Percentiles rank a stretch among this genome's conserved stretches.
Evolutionary conservation across 164 flowering plant genomes (phyloP).

Genomic region (Vitis riparia): DNA sequence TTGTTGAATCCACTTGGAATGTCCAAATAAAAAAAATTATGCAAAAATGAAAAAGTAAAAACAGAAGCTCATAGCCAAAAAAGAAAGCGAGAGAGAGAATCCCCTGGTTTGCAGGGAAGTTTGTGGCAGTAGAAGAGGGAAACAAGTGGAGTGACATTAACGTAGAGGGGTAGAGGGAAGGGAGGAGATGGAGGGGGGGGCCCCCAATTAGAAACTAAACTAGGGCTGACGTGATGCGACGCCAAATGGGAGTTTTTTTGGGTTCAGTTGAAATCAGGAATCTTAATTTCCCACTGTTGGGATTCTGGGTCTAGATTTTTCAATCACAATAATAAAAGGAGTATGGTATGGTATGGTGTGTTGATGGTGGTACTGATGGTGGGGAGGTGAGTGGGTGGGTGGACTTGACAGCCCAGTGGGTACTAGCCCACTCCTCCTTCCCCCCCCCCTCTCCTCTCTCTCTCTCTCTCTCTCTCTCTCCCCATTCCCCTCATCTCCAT

Average conservation of each 20-base stretch:
- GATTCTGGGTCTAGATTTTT: slow-evolving; percentile 43
- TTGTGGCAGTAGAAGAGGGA: not conserved
- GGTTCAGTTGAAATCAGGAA: slow-evolving; percentile 20
- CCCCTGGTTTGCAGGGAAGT: not conserved
- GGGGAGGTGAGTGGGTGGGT: slow-evolving; percentile 19
- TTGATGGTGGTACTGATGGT: slow-evolving; percentile 5
- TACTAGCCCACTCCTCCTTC: slow-evolving; percentile 4
- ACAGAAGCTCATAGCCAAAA: not conserved
- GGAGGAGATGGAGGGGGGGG: slow-evolving; percentile 6
- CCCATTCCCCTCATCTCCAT: too few species aligned
- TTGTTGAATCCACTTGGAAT: slow-evolving; percentile 13
- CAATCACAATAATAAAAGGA: slow-evolving; percentile 9
- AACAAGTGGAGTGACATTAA: slow-evolving; percentile 8
- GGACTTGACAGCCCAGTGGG: slow-evolving; percentile 19
- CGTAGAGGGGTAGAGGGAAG: not conserved
- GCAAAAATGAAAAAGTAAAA: not conserved
- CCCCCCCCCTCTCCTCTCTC: not conserved
- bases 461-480: too few species aligned
- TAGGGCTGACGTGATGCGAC: slow-evolving; percentile 16
- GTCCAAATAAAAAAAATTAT: not conserved
- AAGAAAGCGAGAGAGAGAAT: not conserved
- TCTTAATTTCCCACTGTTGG: slow-evolving; percentile 30
- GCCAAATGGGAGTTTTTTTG: slow-evolving; percentile 6
- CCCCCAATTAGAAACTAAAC: not conserved
- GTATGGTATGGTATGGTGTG: slow-evolving; percentile 14